These are phyloP conservation scores for Remersonia thermophila DNA, from an alignment of 2,329 filamentous ascomycete genomes.

Conservation along the genomic window DNA sequence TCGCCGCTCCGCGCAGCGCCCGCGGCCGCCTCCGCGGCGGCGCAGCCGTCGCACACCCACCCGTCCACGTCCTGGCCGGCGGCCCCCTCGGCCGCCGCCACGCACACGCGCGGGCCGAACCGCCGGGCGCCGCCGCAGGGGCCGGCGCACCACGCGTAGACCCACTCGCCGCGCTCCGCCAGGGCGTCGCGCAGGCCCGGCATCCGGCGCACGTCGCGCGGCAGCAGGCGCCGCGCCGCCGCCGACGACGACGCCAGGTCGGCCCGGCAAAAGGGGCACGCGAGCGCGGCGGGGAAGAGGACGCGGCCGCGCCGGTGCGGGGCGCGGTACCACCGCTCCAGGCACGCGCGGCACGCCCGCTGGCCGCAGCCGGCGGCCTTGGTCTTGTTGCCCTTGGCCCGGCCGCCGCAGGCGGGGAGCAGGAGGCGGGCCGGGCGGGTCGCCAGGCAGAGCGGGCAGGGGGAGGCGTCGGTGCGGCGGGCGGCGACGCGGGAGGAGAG, in stretches of 20 bases:
- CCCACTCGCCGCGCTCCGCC: slow-evolving; percentile 28
- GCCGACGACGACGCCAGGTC: slow-evolving; percentile 21
- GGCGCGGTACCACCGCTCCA: slow-evolving; percentile 33
- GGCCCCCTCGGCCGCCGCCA: slow-evolving; percentile 25
- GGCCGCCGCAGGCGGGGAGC: slow-evolving; percentile 31
- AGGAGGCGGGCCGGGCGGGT: slow-evolving; percentile 25
- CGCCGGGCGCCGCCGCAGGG: slow-evolving; percentile 29
- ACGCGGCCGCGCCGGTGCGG: slow-evolving; percentile 28
- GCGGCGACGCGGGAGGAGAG: slow-evolving; percentile 27
- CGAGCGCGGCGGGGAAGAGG: slow-evolving; percentile 35
- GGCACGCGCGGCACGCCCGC: slow-evolving; percentile 30
- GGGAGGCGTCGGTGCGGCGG: slow-evolving; percentile 26
- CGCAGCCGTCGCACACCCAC: slow-evolving; percentile 33
- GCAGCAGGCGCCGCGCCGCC: slow-evolving; percentile 20
- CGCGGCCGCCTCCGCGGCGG: slow-evolving; percentile 14
- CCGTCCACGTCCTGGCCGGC: slow-evolving; percentile 22
- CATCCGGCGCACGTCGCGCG: slow-evolving; percentile 25
- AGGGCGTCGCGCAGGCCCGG: slow-evolving; percentile 28
- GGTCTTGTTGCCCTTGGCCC: background rate
- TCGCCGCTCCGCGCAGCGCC: slow-evolving; percentile 27
- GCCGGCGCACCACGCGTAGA: slow-evolving; percentile 35
- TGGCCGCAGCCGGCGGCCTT: slow-evolving; percentile 27
- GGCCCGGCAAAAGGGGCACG: slow-evolving; percentile 38
- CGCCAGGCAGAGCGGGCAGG: slow-evolving; percentile 36
- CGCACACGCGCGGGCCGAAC: slow-evolving; percentile 32